A percentile compares a stretch with the other conserved stretches of the same genome.
phyloP scores from a whole-genome alignment of 225 moss, liverwort and hornwort species.

The Takakia lepidozioides region DNA sequence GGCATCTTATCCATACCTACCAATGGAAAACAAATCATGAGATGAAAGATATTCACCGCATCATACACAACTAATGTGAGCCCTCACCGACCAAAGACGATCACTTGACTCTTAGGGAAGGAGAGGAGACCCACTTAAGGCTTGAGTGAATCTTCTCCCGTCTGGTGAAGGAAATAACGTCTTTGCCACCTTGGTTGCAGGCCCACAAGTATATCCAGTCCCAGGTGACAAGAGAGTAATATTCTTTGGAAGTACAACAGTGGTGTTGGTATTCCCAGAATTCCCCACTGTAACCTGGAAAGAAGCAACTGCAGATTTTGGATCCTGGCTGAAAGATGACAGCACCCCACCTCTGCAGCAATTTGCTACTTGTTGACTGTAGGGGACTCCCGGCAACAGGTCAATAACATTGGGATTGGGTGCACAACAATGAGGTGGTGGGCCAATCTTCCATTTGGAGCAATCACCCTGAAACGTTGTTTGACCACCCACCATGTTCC shows the following conservation, averaged over 20 bases:
- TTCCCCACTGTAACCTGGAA: conserved; percentile 37
- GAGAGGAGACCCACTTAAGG: conserved; percentile 32
- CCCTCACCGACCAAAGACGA: no score
- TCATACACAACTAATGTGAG: no score
- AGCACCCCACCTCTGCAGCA: conserved; percentile 60
- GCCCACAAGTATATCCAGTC: conserved; percentile 49
- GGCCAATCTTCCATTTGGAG: conserved; percentile 5
- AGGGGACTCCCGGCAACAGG: conserved; percentile 57
- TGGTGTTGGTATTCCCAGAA: conserved; percentile 18
- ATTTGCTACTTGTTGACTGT: conserved; percentile 52
- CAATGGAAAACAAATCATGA: not conserved
- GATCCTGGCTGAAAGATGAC: conserved; percentile 42
- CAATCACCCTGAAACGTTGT: conserved; percentile 57
- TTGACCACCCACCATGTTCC: conserved; percentile 50
- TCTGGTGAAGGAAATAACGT: conserved; percentile 29
- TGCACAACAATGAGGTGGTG: conserved; percentile 41
- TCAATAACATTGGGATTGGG: conserved; percentile 45
- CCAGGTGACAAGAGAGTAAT: conserved; percentile 50
- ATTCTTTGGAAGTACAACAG: conserved; percentile 32
- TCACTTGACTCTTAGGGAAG: not conserved
- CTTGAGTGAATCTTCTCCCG: conserved; percentile 32
- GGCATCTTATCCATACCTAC: not conserved
- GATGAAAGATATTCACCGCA: not conserved
- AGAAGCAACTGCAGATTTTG: conserved; percentile 27
- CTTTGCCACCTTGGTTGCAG: not conserved